Evolutionary conservation across 2,329 filamentous ascomycete genomes (phyloP).

Genomic region (Aaosphaeria arxii): DNA sequence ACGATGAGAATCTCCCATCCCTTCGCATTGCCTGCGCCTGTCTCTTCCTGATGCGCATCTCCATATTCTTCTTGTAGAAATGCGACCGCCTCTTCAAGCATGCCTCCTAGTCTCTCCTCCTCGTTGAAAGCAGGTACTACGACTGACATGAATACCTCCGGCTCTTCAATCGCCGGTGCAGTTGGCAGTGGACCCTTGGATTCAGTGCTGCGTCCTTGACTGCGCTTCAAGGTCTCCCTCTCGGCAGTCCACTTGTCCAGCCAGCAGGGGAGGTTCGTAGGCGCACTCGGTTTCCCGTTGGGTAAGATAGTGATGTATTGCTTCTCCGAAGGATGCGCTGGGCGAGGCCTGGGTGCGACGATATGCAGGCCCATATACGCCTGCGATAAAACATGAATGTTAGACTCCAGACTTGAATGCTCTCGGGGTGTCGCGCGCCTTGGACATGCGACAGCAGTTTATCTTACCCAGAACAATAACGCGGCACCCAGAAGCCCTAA

Average conservation of each 20-base stretch:
- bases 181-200: constrained; percentile 39
- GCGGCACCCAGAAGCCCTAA: constrained; percentile 21
- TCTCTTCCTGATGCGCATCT: constrained; percentile 34
- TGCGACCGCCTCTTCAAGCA: constrained; percentile 85
- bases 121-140: constrained; percentile 97
- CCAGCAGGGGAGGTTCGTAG: constrained; percentile 76
- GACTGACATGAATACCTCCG: constrained; percentile 83
- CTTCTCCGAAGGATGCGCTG: constrained; percentile 74
- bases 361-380: constrained; percentile 67
- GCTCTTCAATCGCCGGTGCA: constrained; percentile 63
- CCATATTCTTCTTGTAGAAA: constrained; percentile 81
- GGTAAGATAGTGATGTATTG: constrained; percentile 73
- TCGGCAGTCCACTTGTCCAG: constrained; percentile 70
- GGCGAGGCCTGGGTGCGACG: constrained; percentile 77
- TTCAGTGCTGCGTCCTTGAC: constrained; percentile 12
- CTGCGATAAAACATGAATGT: constrained; percentile 39
- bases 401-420: too few species aligned
- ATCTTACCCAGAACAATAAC: constrained; percentile 28
- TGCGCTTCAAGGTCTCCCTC: constrained; percentile 44
- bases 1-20: constrained; percentile 94
- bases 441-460: background rate
- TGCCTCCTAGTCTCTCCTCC: constrained; percentile 74
- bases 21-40: constrained; percentile 69
- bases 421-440: too few species aligned
- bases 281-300: constrained; percentile 55